Evolutionary conservation across 805 yeast genomes (phyloP), one percentile per base, ranked within the genome.

Genomic region (Candida hungchunana): DNA sequence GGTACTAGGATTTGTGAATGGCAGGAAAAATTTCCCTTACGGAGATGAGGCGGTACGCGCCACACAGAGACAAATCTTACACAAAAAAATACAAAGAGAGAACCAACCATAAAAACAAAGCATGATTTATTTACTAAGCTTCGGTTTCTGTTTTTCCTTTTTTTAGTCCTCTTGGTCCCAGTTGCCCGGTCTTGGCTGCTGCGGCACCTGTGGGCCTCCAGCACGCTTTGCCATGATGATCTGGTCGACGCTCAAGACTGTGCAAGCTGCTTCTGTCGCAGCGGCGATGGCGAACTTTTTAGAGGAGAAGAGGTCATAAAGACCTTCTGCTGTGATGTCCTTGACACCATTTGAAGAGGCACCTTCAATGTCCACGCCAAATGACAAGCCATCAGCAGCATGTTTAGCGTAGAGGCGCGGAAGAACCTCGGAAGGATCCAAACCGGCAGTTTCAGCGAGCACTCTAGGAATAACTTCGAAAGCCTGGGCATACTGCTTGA

Each of bases 201-300:
- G 66, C 47, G 74, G 69, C 22, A 96, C 96, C 74, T 88, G 80
- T 32, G 98, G 98, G 16, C 98, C 98, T 47, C 98, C 98, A 2
- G 97, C 97, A 60, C 96, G 79, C 75, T 90, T 90, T 29, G 98
- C 97, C 93, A 90, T 93, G 58, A 90, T 93, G 54, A 90, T 90
- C 71, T 90, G 97, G 61, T 93, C 97, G 33, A 93, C 93, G 18
- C 95, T 79, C 45, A 89, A 71, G 35, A 89, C 82, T 5, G 97
- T 93, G 44, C 73, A 76, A 11, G 96, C 94, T 32, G 97, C 96
- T 48, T 93, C 97, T 4, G 96, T 88, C 13, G 98, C 97, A 45
- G 93, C 81, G 51, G 80, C 77, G 48, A 93, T 82, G 31, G 97
- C 98, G 44, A 86, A 82, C 53, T 72, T 74, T 69, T 93, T 90